A percentile compares a stretch with the other conserved stretches of the same genome.
These are phyloP conservation scores for Candida labiduridarum DNA, from an alignment of 1,139 yeast species.

Conservation along the genomic window DNA sequence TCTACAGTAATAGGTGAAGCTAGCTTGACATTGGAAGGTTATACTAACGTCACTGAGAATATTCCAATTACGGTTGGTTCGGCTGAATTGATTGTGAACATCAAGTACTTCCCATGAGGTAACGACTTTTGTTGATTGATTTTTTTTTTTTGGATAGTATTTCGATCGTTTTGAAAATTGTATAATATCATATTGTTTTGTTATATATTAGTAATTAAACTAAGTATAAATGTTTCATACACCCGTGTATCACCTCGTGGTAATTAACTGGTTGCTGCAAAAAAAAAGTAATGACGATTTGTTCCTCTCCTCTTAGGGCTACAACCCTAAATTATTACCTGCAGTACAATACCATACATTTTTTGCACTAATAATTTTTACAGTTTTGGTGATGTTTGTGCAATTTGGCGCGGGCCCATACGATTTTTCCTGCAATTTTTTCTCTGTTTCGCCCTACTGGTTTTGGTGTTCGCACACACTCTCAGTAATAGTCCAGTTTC, in stretches of 20 bases:
- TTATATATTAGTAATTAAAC: neutral
- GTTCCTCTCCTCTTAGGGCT: conserved; percentile 5
- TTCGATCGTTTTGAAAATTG: neutral
- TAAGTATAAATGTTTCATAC: neutral
- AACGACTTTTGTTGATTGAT: neutral
- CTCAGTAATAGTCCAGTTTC: neutral
- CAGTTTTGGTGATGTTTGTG: no score
- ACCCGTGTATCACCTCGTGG: neutral
- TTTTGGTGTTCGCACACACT: neutral
- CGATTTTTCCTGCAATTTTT: no score
- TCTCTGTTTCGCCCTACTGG: neutral
- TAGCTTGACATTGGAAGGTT: conserved; percentile 41
- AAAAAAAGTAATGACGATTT: neutral
- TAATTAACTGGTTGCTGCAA: neutral
- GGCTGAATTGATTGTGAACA: conserved; percentile 34
- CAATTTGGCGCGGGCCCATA: no score
- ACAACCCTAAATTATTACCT: neutral
- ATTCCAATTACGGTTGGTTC: conserved; percentile 28
- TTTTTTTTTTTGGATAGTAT: neutral
- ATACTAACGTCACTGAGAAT: conserved; percentile 33
- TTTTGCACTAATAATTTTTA: conserved; percentile 3
- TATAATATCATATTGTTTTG: neutral
- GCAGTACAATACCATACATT: neutral
- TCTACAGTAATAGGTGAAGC: conserved; percentile 65
- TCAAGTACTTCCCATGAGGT: conserved; percentile 25